phyloP scores from a whole-genome alignment of 1,284 basidiomycete species.

The Cryptococcus depauperatus region DNA sequence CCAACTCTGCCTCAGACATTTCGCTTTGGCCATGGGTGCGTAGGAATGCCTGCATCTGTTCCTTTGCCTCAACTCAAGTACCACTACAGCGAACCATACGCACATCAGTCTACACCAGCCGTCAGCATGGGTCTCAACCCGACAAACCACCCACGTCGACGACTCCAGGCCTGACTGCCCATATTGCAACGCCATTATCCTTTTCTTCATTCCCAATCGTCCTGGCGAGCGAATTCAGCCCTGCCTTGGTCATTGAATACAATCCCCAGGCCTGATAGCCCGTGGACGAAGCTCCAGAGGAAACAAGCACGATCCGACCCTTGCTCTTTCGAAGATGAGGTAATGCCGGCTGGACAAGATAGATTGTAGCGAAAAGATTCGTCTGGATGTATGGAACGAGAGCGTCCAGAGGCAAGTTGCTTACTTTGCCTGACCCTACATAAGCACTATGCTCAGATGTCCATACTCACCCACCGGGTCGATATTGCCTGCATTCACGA shows the following conservation, averaged over 20 bases:
- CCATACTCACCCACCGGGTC: constrained; percentile 38
- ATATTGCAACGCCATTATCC: constrained; percentile 39
- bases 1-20: constrained; percentile 43
- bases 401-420: constrained; percentile 18
- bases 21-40: constrained; percentile 31
- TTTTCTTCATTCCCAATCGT: constrained; percentile 51
- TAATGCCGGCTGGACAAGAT: constrained; percentile 47
- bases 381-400: constrained; percentile 38
- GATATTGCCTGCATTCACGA: constrained; percentile 50
- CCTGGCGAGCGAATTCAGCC: constrained; percentile 48
- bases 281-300: constrained; percentile 48
- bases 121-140: neutral
- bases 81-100: too few relatives aligned
- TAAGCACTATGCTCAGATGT: neutral
- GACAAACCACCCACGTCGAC: constrained; percentile 42
- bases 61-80: too few relatives aligned
- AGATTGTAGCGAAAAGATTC: constrained; percentile 50
- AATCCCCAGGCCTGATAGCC: constrained; percentile 49
- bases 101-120: constrained; percentile 12
- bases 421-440: constrained; percentile 23
- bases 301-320: constrained; percentile 48
- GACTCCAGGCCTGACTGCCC: constrained; percentile 50
- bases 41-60: constrained; percentile 44
- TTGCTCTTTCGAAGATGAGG: constrained; percentile 45
- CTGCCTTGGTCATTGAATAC: constrained; percentile 48